Evolutionary conservation across 176 grass and related monocot genomes (phyloP), one percentile per base, ranked within the genome.

Genomic region (Oropetium thomaeum): DNA sequence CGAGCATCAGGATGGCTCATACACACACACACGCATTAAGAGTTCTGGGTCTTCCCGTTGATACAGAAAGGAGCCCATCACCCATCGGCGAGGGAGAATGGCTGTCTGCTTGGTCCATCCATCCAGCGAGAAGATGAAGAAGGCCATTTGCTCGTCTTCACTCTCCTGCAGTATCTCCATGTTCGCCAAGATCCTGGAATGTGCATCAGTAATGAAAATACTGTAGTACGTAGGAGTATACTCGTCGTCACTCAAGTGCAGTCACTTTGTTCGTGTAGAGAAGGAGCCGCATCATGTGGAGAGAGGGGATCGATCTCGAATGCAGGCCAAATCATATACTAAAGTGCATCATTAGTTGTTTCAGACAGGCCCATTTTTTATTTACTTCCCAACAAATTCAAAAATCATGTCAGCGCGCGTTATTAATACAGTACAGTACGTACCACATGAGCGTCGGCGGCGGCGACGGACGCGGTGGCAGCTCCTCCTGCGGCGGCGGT

Each of bases 391-490:
- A n/a, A n/a, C n/a, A n/a, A n/a, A n/a, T n/a, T n/a, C n/a, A n/a
- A n/a, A n/a, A n/a, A n/a, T n/a, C n/a, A n/a, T n/a, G n/a, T n/a
- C n/a, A n/a, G n/a, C n/a, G n/a, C n/a, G n/a, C n/a, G n/a, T n/a
- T n/a, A n/a, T n/a, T n/a, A n/a, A n/a, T n/a, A n/a, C n/a, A n/a
- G n/a, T n/a, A n/a, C 27, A 27, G 12, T 27, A 57, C 53, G 53
- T 57, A 83, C 86, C 37, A 76, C 62, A 8, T 81, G 74, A 28
- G 58, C 64, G 54, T 86, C 86, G 26, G 45, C 43, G 58, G 60
- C 35, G 26, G 45, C 43, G 58, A 53, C 35, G 11, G 76, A 38
- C 2, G 31, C 23, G 53, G 47, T 28, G 0, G 51, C 51, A 1
- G 51, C 75, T 10, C 60, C 74, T 23, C 59, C 41, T 3, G 10